A percentile compares a stretch with the other conserved stretches of the same genome.
Evolutionary conservation across 148 eudicot species (phyloP).

Genomic region (Silene conica): DNA sequence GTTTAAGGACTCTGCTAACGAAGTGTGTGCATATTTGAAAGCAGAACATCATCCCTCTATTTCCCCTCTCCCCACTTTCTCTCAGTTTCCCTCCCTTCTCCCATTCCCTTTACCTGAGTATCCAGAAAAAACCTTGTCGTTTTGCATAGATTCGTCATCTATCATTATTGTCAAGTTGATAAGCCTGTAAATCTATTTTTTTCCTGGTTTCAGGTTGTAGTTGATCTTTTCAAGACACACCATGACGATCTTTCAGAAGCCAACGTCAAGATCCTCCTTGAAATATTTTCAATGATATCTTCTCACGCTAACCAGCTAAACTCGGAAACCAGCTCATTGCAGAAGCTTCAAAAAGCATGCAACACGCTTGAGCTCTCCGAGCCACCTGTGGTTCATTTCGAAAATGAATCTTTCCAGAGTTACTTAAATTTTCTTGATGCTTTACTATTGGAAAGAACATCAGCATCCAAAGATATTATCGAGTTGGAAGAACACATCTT

Average conservation of each 20-base stretch:
- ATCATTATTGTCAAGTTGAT: background rate
- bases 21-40: background rate
- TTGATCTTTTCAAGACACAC: slow-evolving; percentile 71
- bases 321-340: slow-evolving; percentile 41
- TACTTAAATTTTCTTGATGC: slow-evolving; percentile 64
- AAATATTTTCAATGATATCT: slow-evolving; percentile 51
- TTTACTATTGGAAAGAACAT: slow-evolving; percentile 39
- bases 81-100: background rate
- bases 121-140: background rate
- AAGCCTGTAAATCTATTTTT: background rate
- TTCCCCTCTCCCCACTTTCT: background rate
- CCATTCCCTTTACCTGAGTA: background rate
- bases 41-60: background rate
- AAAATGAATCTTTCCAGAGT: slow-evolving; percentile 69
- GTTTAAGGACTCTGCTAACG: background rate
- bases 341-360: slow-evolving; percentile 69
- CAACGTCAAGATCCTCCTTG: slow-evolving; percentile 53
- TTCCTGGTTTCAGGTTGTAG: slow-evolving; percentile 52
- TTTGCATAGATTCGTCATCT: background rate
- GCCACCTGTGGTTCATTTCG: slow-evolving; percentile 80
- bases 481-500: slow-evolving; percentile 51
- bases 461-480: slow-evolving; percentile 39
- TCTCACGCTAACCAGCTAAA: slow-evolving; percentile 66
- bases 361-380: slow-evolving; percentile 70
- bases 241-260: slow-evolving; percentile 44